Evolutionary conservation across 2,329 filamentous ascomycete genomes (phyloP), one percentile per base, ranked within the genome.

Genomic region (Chaetomium olivaceum): DNA sequence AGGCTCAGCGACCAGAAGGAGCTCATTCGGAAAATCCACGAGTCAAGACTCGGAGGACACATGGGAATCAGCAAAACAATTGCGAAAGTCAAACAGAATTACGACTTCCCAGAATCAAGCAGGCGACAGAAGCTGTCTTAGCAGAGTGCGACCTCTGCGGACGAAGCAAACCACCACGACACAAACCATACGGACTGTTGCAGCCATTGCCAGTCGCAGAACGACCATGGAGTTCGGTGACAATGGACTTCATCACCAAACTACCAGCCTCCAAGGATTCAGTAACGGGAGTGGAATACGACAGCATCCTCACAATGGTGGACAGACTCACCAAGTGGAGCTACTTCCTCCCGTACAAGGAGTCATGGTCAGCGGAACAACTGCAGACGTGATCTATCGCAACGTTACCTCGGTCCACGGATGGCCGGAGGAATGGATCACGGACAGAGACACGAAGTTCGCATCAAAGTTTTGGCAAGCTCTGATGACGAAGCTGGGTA

Each of bases 401-500:
- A 43, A 43, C 39, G 16, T 43, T 5, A n/a, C 39, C 14, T 58
- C 21, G 25, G 36, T 58, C 21, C 14, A 58, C 12, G 21, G n/a
- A 25, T 58, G 12, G 31, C 36, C 16, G 12, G 23, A 58, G 14
- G 21, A 58, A 12, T 58, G 12, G 55, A 58, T 58, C 12, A 58
- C 16, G n/a, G n/a, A 58, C 16, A 23, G 36, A 58, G 36, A 39
- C 7, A 58, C 23, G 2, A 58, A 58, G 16, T 58, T 58, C 8
- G 16, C 25, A 39, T 39, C 36, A 43, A 58, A 43, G 31, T 58
- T 39, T 33, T 43, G 9, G 23, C 14, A 58, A 21, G 25, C 36
- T 14, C 21, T 58, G 11, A 59, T 50, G 31, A 31, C 21, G 46
- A n/a, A 14, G 4, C 33, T 68, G 19, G 61, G 56, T 16, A 36